Conservation (phyloP, 106 monocot genomes). For the Allium sativum region DNA sequence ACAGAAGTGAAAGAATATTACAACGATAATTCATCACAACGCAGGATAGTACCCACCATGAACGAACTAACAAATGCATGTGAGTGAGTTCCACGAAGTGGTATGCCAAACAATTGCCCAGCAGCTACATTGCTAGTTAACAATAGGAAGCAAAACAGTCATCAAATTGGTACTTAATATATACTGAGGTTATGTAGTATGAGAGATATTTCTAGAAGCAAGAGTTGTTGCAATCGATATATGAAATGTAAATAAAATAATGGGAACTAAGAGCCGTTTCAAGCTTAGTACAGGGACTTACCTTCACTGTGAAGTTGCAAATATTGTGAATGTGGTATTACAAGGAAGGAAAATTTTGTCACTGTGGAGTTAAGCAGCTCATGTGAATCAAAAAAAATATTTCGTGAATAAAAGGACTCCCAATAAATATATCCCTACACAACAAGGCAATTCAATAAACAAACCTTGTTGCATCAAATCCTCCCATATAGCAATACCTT, state of each 20-base stretch:
- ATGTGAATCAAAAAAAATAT: not conserved
- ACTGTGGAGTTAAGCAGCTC: not conserved
- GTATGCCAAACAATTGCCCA: conserved; percentile 84
- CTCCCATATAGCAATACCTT: conserved; percentile 90
- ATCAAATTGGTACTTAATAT: too few relatives aligned
- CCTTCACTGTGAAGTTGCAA: too few relatives aligned
- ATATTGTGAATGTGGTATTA: too few relatives aligned
- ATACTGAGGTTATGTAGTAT: too few relatives aligned
- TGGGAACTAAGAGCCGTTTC: too few relatives aligned
- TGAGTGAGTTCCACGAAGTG: conserved; percentile 90
- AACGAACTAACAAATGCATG: conserved; percentile 97
- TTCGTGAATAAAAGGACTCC: not conserved
- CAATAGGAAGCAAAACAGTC: not conserved
- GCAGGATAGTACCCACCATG: conserved; percentile 32
- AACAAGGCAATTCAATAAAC: not conserved
- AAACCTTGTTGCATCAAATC: conserved; percentile 98
- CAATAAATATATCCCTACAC: not conserved
- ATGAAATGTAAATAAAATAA: too few relatives aligned
- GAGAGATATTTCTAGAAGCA: too few relatives aligned
- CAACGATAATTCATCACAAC: too few relatives aligned
- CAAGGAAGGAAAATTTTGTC: too few relatives aligned
- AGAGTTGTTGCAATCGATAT: too few relatives aligned
- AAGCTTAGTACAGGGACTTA: too few relatives aligned
- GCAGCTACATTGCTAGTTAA: conserved; percentile 75
- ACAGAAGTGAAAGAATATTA: too few relatives aligned